Conservation (phyloP, 768 basidiomycete genomes). For the Gelatoporia subvermispora region DNA sequence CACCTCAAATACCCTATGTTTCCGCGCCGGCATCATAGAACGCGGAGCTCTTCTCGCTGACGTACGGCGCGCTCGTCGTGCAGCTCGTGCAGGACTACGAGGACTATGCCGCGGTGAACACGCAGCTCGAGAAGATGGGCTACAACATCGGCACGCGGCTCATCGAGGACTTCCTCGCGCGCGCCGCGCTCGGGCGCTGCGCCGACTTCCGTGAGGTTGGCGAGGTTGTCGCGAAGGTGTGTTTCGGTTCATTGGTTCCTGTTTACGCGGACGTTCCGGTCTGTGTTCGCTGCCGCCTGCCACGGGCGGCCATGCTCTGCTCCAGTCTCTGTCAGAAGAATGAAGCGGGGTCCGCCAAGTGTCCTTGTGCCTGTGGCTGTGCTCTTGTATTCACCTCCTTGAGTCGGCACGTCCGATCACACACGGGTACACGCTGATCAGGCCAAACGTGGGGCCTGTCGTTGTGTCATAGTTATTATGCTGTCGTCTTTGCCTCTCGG, state of each 20-base stretch:
- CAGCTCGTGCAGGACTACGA: conserved; percentile 99
- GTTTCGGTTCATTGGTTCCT: conserved; percentile 12
- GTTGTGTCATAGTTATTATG: no score
- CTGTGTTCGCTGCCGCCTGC: conserved; percentile 1
- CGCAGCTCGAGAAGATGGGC: conserved; percentile 98
- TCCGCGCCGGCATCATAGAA: conserved; percentile 50
- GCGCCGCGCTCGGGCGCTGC: conserved; percentile 88
- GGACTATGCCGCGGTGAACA: conserved; percentile 92
- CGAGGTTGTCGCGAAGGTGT: conserved; percentile 90
- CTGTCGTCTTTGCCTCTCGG: no score
- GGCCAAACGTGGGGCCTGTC: no score
- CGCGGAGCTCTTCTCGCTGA: conserved; percentile 93
- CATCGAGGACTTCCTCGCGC: conserved; percentile 96
- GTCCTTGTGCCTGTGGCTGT: no score
- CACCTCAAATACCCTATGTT: neutral
- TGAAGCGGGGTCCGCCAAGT: no score
- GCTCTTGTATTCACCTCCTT: no score
- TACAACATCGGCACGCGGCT: conserved; percentile 96
- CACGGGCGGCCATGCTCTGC: no score
- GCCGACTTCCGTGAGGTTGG: conserved; percentile 91
- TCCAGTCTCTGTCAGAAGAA: no score
- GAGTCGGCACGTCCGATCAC: no score
- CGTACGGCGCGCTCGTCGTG: conserved; percentile 96
- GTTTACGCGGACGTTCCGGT: neutral
- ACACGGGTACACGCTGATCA: no score